Evolutionary conservation across 139 green algal species (phyloP), one percentile per base, ranked within the genome.

Genomic region (Astrephomene gubernaculifera): DNA sequence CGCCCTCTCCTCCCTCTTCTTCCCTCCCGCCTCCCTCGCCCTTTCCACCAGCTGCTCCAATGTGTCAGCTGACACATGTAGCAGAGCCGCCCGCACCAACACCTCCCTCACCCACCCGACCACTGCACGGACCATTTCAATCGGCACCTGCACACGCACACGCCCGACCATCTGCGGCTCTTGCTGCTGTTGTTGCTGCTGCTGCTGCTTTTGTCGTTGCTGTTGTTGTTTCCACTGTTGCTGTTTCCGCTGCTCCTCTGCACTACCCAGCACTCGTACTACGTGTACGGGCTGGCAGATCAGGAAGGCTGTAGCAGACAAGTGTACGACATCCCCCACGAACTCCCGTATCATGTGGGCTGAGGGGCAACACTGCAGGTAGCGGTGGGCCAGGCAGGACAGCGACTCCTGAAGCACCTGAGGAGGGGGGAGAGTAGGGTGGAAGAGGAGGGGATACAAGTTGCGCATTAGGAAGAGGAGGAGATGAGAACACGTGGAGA

Each of bases 401-500:
- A 73, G 35, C 38, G 53, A 38, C 39, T 87, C 81, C 53, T 64
- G 68, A 27, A 81, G 33, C 21, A 87, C 81, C 67, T 86, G 68
- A 10, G 29, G 45, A 63, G 10, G 29, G 70, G 41, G 41, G 43
- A 43, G 70, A 78, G 22, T 29, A 49, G 41, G 21, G 35, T 21
- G 27, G 17, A 57, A 17, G 49, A 57, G 49, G 49, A 57, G 49
- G 49, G 14, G 49, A 12, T 12, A 17, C 12, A 57, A 57, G 49
- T 12, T 25, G 49, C 49, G 49, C 49, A 57, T 25, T 57, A 17
- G n/a, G n/a, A n/a, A n/a, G n/a, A n/a, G n/a, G n/a, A n/a, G n/a
- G n/a, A n/a, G n/a, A n/a, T n/a, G n/a, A n/a, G n/a, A n/a, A n/a
- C n/a, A n/a, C n/a, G n/a, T n/a, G n/a, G n/a, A n/a, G n/a, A n/a